A percentile compares a stretch with the other conserved stretches of the same genome.
Conservation (phyloP, 129 eudicot species). For the Cynara cardunculus region DNA sequence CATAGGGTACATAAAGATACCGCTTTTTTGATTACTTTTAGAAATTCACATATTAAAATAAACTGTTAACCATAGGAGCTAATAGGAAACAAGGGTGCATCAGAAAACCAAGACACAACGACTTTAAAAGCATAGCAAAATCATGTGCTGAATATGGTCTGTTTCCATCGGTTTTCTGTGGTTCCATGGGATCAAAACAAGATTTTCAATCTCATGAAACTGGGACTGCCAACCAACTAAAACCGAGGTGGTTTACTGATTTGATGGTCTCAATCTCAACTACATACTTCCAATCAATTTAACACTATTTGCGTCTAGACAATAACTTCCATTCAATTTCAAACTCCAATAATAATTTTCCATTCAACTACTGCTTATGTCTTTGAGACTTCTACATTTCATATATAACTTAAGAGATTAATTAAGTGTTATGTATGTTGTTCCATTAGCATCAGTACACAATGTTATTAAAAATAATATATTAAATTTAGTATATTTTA, state of each 20-base stretch:
- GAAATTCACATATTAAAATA: background rate
- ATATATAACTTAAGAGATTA: background rate
- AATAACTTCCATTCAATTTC: no score
- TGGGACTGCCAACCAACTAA: background rate
- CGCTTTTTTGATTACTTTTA: constrained; percentile 3
- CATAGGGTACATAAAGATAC: background rate
- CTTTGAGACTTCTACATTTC: background rate
- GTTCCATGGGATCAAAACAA: background rate
- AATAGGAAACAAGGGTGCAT: background rate
- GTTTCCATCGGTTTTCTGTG: background rate
- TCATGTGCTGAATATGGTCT: background rate
- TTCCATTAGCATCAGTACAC: background rate
- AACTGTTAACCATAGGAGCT: background rate
- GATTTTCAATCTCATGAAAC: background rate
- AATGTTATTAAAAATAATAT: background rate
- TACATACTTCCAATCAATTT: no score
- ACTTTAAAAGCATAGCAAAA: background rate
- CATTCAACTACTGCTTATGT: no score
- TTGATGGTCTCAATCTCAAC: no score
- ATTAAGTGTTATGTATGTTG: background rate
- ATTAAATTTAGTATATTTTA: background rate
- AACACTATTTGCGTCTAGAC: no score
- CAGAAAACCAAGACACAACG: background rate
- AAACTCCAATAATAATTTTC: no score
- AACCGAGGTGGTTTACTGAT: no score